Conservation (phyloP, 257 asterid species). For the Thymus quinquecostatus region DNA sequence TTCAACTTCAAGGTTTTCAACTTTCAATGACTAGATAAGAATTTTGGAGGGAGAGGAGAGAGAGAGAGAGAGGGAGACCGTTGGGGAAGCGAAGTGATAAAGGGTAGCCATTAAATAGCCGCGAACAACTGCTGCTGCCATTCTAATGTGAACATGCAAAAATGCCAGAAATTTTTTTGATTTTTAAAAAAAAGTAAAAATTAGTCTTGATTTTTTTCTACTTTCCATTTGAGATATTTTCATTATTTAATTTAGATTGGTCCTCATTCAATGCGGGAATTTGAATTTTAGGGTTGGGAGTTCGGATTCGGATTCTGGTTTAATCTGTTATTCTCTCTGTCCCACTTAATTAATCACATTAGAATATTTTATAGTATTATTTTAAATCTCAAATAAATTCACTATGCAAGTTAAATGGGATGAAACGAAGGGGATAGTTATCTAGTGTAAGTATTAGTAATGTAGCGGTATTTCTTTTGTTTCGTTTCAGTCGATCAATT, state of each 20-base stretch:
- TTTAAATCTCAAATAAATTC: no score
- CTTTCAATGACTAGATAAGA: slow-evolving; percentile 3
- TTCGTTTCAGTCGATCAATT: no score
- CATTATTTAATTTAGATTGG: background rate
- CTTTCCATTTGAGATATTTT: background rate
- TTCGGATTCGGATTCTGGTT: no score
- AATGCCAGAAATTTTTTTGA: background rate
- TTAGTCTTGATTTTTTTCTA: no score
- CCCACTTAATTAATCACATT: no score
- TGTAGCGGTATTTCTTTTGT: no score
- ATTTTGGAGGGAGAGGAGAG: slow-evolving; percentile 11
- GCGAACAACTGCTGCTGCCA: slow-evolving; percentile 28
- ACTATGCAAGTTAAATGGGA: no score
- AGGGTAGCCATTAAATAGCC: slow-evolving; percentile 17
- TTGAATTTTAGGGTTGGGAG: background rate
- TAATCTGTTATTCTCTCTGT: no score
- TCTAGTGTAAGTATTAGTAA: no score
- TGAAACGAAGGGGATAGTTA: no score
- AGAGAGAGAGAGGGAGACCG: background rate
- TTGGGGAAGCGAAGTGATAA: slow-evolving; percentile 7
- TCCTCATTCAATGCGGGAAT: background rate
- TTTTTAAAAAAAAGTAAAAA: no score
- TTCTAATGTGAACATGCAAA: slow-evolving; percentile 26
- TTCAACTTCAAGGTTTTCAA: background rate
- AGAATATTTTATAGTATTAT: no score